Conservation (phyloP, 2,329 filamentous ascomycete species). For the Claviceps lovelessii region DNA sequence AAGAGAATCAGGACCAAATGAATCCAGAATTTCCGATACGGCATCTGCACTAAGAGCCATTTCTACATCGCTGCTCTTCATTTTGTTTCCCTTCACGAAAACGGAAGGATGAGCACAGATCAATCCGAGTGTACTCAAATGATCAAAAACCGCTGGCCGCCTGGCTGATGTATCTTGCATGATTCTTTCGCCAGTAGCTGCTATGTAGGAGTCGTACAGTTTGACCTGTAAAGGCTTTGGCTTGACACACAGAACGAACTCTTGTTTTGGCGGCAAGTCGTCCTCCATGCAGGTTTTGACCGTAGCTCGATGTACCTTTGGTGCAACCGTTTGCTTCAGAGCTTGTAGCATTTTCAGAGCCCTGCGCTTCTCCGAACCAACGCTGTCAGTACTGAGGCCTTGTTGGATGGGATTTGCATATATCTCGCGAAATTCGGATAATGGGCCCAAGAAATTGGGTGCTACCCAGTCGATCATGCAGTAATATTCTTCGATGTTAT, state of each 20-base stretch:
- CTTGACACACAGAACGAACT: constrained; percentile 66
- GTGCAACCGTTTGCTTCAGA: constrained; percentile 56
- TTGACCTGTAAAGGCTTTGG: constrained; percentile 49
- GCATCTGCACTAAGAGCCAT: constrained; percentile 13
- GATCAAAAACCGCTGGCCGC: constrained; percentile 20
- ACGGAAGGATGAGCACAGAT: constrained; percentile 39
- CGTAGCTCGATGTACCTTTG: constrained; percentile 65
- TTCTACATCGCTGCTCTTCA: constrained; percentile 3
- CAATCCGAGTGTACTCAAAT: constrained; percentile 25
- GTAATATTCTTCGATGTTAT: constrained; percentile 72
- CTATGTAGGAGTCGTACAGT: constrained; percentile 42
- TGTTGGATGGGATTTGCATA: constrained; percentile 60
- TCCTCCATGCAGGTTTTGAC: constrained; percentile 48
- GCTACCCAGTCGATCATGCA: constrained; percentile 82
- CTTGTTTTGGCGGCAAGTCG: constrained; percentile 59
- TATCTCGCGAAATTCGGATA: constrained; percentile 51
- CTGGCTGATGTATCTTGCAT: background rate
- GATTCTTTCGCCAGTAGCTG: constrained; percentile 6
- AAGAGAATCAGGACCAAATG: constrained; percentile 26
- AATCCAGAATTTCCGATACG: constrained; percentile 18
- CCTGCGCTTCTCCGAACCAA: constrained; percentile 34
- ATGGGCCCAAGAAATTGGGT: constrained; percentile 58
- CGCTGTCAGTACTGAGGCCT: constrained; percentile 56
- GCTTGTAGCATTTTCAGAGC: constrained; percentile 54
- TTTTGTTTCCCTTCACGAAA: constrained; percentile 20